These are phyloP conservation scores for Allomyces javanicus DNA, from an alignment of 192 early-diverging fungal genomes.

Conservation along the genomic window DNA sequence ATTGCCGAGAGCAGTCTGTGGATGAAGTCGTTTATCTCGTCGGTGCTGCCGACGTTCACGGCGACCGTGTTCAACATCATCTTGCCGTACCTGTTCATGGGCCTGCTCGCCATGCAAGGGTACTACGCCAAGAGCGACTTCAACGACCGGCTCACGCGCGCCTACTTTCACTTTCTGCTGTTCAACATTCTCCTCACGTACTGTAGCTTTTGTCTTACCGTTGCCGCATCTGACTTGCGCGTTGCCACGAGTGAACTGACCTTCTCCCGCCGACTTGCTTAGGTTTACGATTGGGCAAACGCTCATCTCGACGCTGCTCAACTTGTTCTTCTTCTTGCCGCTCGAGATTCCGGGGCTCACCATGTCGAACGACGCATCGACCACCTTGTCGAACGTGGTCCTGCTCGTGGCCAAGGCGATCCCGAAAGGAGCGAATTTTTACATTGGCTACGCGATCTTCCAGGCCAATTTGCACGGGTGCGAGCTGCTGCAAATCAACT, in stretches of 20 bases:
- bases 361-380: neutral
- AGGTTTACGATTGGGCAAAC: neutral
- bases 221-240: slow-evolving; percentile 10
- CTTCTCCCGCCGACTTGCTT: no score
- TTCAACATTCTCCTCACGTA: neutral
- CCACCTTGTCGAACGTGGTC: neutral
- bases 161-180: neutral
- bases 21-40: slow-evolving; percentile 16
- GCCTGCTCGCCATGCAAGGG: neutral
- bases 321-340: neutral
- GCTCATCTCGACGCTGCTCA: neutral
- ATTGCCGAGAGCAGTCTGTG: slow-evolving; percentile 20
- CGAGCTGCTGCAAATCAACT: no score
- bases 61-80: slow-evolving; percentile 14
- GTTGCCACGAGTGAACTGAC: no score
- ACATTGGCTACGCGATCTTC: neutral
- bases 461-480: neutral
- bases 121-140: neutral
- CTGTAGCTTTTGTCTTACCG: slow-evolving; percentile 2
- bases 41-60: neutral
- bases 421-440: neutral
- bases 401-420: neutral
- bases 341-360: neutral
- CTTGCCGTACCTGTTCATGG: slow-evolving; percentile 13
- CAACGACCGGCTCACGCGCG: neutral